Conservation (phyloP, 208 protist species). For the Crithidia bombi region DNA sequence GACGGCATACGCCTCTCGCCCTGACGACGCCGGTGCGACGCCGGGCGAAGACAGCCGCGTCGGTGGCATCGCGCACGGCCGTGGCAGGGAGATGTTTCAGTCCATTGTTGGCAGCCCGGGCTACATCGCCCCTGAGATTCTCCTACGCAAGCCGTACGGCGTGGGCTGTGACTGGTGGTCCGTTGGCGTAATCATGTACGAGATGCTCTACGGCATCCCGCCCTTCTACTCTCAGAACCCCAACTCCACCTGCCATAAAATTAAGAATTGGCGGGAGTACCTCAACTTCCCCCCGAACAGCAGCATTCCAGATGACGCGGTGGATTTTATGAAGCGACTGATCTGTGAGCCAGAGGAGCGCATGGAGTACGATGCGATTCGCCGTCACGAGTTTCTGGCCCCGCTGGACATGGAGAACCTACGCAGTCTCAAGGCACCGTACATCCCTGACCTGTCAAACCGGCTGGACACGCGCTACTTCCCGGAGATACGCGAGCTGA, state of each 20-base stretch:
- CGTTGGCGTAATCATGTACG: constrained; percentile 98
- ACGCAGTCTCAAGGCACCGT: constrained; percentile 61
- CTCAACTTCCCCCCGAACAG: constrained; percentile 88
- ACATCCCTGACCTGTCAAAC: constrained; percentile 70
- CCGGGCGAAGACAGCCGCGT: neutral
- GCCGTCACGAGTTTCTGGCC: constrained; percentile 83
- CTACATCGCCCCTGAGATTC: constrained; percentile 97
- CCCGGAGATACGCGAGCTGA: constrained; percentile 73
- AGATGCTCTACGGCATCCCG: constrained; percentile 96
- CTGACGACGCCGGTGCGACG: constrained; percentile 5
- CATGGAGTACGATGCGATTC: constrained; percentile 79
- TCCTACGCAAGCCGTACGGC: constrained; percentile 94
- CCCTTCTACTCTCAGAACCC: constrained; percentile 95
- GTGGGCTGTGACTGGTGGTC: constrained; percentile 98
- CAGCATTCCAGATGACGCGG: constrained; percentile 81
- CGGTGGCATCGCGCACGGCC: constrained; percentile 30
- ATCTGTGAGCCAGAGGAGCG: constrained; percentile 88
- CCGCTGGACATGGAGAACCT: constrained; percentile 71
- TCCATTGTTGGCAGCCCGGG: constrained; percentile 96
- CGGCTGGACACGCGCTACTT: constrained; percentile 91
- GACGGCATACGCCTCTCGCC: constrained; percentile 6
- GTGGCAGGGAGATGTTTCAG: constrained; percentile 76
- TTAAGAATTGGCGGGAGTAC: constrained; percentile 93
- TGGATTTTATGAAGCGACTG: constrained; percentile 92
- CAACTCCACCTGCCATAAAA: constrained; percentile 94